These are phyloP conservation scores for Claviceps pazoutovae DNA, from an alignment of 2,329 filamentous ascomycete species.

Conservation along the genomic window DNA sequence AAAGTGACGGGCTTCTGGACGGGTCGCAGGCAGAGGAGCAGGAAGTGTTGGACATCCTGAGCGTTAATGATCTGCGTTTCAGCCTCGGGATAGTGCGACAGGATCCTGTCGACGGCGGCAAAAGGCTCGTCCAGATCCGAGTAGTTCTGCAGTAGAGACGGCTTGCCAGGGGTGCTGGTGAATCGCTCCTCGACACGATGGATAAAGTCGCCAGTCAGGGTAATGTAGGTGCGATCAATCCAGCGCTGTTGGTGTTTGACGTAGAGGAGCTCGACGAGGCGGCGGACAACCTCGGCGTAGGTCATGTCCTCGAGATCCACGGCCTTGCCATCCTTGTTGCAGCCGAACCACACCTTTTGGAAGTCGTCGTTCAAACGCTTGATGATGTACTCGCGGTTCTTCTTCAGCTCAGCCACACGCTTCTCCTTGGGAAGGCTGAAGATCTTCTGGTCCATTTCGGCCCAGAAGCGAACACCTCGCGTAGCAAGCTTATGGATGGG, in stretches of 20 bases:
- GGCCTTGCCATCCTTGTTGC: conserved; percentile 64
- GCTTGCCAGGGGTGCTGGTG: conserved; percentile 53
- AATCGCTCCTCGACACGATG: conserved; percentile 95
- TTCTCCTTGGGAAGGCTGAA: conserved; percentile 94
- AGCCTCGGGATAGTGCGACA: conserved; percentile 73
- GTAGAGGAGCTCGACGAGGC: conserved; percentile 82
- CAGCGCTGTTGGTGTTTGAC: conserved; percentile 82
- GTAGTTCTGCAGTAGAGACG: conserved; percentile 81
- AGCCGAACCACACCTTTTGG: conserved; percentile 93
- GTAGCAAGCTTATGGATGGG: conserved; percentile 98
- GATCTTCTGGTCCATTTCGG: conserved; percentile 98
- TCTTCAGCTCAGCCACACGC: conserved; percentile 73
- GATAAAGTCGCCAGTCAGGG: conserved; percentile 86
- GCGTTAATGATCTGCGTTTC: conserved; percentile 90
- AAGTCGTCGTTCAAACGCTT: conserved; percentile 92
- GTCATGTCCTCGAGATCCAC: conserved; percentile 94
- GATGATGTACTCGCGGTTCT: conserved; percentile 82
- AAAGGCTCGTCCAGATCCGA: conserved; percentile 76
- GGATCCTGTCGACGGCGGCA: conserved; percentile 60
- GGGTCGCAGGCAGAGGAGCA: conserved; percentile 79
- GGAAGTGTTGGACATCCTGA: conserved; percentile 94
- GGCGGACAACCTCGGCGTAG: conserved; percentile 72
- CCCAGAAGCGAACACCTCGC: conserved; percentile 90
- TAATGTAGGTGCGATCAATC: conserved; percentile 76
- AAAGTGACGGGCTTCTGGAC: conserved; percentile 96